A percentile compares a stretch with the other conserved stretches of the same genome.
Evolutionary conservation across 2,329 filamentous ascomycete genomes (phyloP).

Genomic region (Fusarium neocosmosporiellum): DNA sequence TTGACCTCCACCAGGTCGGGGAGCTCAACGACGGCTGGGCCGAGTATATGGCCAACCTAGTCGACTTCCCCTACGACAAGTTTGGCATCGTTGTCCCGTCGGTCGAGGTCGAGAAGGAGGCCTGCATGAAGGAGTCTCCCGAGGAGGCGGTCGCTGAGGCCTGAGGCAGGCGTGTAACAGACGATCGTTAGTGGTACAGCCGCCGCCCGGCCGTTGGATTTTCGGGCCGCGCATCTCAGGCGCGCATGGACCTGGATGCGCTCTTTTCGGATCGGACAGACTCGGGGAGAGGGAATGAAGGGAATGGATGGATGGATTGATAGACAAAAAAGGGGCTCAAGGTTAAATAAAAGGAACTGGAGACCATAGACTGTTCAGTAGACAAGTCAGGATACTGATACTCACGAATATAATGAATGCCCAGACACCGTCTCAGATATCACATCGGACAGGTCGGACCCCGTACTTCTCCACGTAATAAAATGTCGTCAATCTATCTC

Average conservation of each 20-base stretch:
- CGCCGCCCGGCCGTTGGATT: neutral
- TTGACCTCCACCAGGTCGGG: conserved; percentile 67
- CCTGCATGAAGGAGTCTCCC: conserved; percentile 53
- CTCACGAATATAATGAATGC: conserved; percentile 8
- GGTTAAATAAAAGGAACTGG: neutral
- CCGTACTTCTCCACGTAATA: neutral
- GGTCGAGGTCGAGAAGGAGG: conserved; percentile 55
- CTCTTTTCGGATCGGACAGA: neutral
- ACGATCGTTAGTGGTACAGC: neutral
- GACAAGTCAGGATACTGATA: neutral
- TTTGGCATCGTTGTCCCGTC: conserved; percentile 67
- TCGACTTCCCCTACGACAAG: conserved; percentile 67
- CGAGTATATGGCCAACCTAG: conserved; percentile 63
- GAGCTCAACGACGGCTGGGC: conserved; percentile 71
- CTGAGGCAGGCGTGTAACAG: conserved; percentile 15
- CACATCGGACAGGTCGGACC: neutral
- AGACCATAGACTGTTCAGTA: conserved; percentile 2
- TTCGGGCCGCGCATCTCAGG: neutral
- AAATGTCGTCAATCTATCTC: conserved; percentile 15
- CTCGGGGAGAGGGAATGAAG: neutral
- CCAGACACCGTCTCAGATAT: neutral
- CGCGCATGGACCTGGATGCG: neutral
- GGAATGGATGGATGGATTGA: neutral
- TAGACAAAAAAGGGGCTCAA: conserved; percentile 12
- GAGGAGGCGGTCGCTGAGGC: conserved; percentile 24